Base-by-base conservation (phyloP, 2,329 filamentous ascomycete genomes). In the Chaetomium strumarium region DNA sequence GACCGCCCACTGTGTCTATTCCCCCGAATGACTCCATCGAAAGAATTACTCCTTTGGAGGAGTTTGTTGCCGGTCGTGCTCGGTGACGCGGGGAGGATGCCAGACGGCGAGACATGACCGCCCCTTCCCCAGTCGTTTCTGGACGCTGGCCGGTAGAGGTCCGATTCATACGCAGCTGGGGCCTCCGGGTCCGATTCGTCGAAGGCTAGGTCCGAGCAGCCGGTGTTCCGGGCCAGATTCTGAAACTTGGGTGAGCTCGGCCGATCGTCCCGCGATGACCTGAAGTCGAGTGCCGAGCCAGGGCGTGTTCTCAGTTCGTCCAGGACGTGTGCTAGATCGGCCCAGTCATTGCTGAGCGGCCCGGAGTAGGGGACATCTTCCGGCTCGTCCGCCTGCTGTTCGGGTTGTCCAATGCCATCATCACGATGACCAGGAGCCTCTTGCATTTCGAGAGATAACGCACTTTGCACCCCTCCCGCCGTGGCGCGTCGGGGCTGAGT, bases 241-340 rank as follows among this genome's bases (percentile, higher is more conserved):
- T 51, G 47, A 9, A 57, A 59, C 34, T 62, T 62, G 20, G 56
- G 53, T 5, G 58, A 62, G 34, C 43, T 40, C 2, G 58, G 60
- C 34, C 58, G 46, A 34, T 59, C 52, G 3, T 37, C 20, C 24
- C 12, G 17, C 12, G 46, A 46, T 5, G 47, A 42, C 17, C 5
- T 38, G 16, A 46, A 38, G 33, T 54, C 50, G 29, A 56, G 33
- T 10, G 53, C 37, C 19, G 57, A 55, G 31, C 42, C 48, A 6
- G 57, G 53, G 13, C 54, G 55, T 11, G 36, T 49, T 17, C 43
- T 53, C 1, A 61, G 34, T 1, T 46, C 49, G 10, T 55, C 49
- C 6, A 60, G 33, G 4, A 55, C 51, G 5, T 39, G 19, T 10
- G 55, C 46, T 14, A 61, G 38, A 4, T 54, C 54, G 36, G 49